These are phyloP conservation scores for Naegleria fowleri DNA, from an alignment of 208 protist genomes.

Conservation along the genomic window DNA sequence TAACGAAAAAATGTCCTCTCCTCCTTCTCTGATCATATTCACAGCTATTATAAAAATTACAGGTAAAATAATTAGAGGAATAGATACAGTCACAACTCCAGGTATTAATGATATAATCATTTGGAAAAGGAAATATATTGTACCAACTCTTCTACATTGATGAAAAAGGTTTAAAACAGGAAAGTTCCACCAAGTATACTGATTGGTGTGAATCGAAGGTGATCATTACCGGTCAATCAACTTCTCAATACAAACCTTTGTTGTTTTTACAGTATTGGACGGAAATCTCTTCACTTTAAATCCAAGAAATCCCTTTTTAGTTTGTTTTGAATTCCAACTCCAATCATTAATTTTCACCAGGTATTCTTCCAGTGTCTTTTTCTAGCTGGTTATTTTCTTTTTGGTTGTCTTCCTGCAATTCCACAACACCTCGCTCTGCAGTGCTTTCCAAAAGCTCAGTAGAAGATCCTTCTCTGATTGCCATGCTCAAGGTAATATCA, in stretches of 20 bases:
- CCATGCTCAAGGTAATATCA: too few species aligned
- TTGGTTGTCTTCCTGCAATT: too few species aligned
- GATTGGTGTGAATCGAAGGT: too few species aligned
- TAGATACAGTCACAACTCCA: not conserved
- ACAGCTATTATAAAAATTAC: not conserved
- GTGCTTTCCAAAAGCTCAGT: too few species aligned
- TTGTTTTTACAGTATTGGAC: not conserved
- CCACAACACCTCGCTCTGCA: too few species aligned
- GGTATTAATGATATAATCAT: not conserved
- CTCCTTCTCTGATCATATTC: not conserved
- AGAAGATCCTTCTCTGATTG: too few species aligned
- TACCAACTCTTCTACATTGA: not conserved
- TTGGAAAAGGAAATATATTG: not conserved
- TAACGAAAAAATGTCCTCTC: not conserved
- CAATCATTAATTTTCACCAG: not conserved
- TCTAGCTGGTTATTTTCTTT: too few species aligned
- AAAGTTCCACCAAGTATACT: not conserved
- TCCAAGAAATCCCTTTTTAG: not conserved
- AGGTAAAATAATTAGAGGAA: not conserved
- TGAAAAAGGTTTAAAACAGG: not conserved
- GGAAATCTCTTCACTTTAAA: not conserved
- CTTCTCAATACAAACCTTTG: not conserved
- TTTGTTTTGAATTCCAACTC: not conserved
- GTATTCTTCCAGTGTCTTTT: not conserved
- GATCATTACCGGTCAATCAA: too few species aligned